Evolutionary conservation across 2,329 filamentous ascomycete genomes (phyloP).

Genomic region (Zopfia rhizophila): DNA sequence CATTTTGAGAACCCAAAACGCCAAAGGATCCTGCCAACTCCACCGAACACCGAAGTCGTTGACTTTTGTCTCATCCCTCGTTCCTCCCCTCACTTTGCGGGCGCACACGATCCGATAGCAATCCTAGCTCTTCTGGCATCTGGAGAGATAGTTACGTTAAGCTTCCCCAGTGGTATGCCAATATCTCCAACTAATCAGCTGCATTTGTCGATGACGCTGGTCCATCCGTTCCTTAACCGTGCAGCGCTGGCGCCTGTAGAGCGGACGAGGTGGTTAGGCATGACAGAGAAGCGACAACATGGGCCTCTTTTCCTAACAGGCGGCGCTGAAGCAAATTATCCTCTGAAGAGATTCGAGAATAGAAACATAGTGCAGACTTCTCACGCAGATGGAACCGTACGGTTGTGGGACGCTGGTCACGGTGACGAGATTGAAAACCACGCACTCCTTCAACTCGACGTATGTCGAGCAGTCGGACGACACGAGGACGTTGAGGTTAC

Average conservation of each 20-base stretch:
- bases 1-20: slow-evolving; percentile 83
- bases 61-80: slow-evolving; percentile 88
- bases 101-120: slow-evolving; percentile 90
- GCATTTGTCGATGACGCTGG: slow-evolving; percentile 85
- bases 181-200: slow-evolving; percentile 94
- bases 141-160: slow-evolving; percentile 88
- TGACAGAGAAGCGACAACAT: slow-evolving; percentile 83
- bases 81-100: slow-evolving; percentile 83
- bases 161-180: slow-evolving; percentile 89
- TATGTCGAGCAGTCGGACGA: slow-evolving; percentile 83
- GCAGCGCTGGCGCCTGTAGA: slow-evolving; percentile 78
- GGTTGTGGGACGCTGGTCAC: slow-evolving; percentile 92
- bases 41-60: slow-evolving; percentile 78
- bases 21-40: slow-evolving; percentile 76
- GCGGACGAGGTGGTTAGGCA: slow-evolving; percentile 84
- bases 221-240: slow-evolving; percentile 87
- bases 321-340: slow-evolving; percentile 76
- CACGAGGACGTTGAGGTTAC: slow-evolving; percentile 80
- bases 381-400: slow-evolving; percentile 90
- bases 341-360: slow-evolving; percentile 80
- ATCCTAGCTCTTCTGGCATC: slow-evolving; percentile 82
- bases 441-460: slow-evolving; percentile 82
- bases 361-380: slow-evolving; percentile 87
- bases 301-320: slow-evolving; percentile 83
- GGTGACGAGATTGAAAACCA: slow-evolving; percentile 93